Evolutionary conservation across 2,329 filamentous ascomycete genomes (phyloP), one percentile per base, ranked within the genome.

Genomic region (Aspergillus pseudoviridinutans): DNA sequence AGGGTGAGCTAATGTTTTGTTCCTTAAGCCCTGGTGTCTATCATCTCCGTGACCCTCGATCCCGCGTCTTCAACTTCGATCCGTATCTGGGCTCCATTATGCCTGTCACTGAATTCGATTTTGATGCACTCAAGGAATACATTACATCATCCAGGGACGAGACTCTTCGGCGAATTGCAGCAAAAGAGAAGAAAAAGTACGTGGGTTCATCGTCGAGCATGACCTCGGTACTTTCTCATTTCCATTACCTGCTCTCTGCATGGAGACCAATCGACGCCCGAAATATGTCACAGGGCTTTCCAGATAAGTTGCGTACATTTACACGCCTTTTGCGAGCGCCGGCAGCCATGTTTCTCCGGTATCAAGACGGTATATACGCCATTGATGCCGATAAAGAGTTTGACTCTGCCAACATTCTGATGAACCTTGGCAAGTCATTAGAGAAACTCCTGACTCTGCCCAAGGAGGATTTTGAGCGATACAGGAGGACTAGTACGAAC

Each of bases 161-260:
- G 5, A 85, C 81, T 4, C 80, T 99, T 12, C 82, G 87, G n/a
- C 71, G 80, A 1, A 83, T 94, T 46, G 90, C 91, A 1, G 79
- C 80, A 51, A 74, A 85, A 54, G 75, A 89, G 59, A 77, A 80
- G 12, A 91, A 87, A 71, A 95, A 89, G 69, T 99, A 95, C 70
- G 88, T 92, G 10, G 94, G 94, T 9, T 99, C 94, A 12, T 97
- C 94, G 0, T 99, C 94, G 1, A 97, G 93, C 75, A 96, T 97
- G 92, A 96, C 93, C 1, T 81, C 87, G 2, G 86, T 90, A 52
- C 80, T 99, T 49, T 84, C 88, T 2, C 95, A 99, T 67, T 96
- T 99, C 69, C 94, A 99, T 72, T 97, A 87, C 68, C 82, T 99
- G 3, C 80, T 99, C 9, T 97, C 93, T 0, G 78, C 82, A 6